Evolutionary conservation across 768 basidiomycete genomes (phyloP), one percentile per base, ranked within the genome.

Genomic region (Leccinum broughii): DNA sequence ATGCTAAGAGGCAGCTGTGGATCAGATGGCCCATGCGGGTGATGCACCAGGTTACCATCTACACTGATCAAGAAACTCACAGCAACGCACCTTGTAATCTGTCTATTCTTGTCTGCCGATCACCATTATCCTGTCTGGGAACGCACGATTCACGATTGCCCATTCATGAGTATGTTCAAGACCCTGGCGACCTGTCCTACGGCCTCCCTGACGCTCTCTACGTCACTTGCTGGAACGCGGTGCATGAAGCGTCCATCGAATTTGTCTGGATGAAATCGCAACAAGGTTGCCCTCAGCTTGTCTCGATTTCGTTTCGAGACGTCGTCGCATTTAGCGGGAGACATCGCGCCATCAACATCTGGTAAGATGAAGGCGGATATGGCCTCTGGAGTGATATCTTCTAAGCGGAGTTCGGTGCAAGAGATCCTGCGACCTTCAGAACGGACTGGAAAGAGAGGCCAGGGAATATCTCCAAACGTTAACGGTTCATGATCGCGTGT

Each of bases 251-350:
- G 80, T n/a, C 90, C 88, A 69, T 92, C 88, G 58, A 91, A 91
- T 70, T 92, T 92, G 72, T 92, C 90, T 2, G 90, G 90, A 68
- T 92, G 90, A 70, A 88, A 92, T 20, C 89, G 85, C 26, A 90
- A 71, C 66, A 90, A 79, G 0, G 87, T 80, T 72, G 90, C 89
- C 65, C 87, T 77, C 49, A 90, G 66, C 63, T 80, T 85, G 20
- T 90, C 87, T 68, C 82, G 86, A 35, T 77, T 78, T 69, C 80
- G 83, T 70, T 78, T 83, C 35, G 71, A 69, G 22, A 61, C 60
- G 28, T 74, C 76, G 54, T 61, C 68, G 22, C 63, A 54, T n/a
- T 55, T 51, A 49, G 63, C 56, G 50, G 57, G 48, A 22, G 35
- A 9, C 17, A 51, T 53, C 14, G 46, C 34, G 51, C 54, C 28